These are phyloP conservation scores for Penicillium fimorum DNA, from an alignment of 495 filamentous ascomycete species.

Conservation along the genomic window DNA sequence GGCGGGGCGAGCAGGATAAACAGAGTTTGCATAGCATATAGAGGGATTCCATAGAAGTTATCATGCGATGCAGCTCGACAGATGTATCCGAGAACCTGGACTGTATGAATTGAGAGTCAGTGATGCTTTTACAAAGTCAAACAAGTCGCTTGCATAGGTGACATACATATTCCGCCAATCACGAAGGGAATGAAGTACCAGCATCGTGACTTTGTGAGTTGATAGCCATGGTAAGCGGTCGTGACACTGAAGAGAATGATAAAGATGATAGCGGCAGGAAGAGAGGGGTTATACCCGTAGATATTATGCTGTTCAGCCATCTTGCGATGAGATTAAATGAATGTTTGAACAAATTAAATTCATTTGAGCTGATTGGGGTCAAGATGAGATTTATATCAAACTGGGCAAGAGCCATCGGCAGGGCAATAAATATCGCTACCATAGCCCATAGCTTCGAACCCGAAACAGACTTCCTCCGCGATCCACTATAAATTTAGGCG, in stretches of 20 bases:
- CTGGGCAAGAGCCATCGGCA: not conserved
- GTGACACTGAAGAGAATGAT: constrained; percentile 21
- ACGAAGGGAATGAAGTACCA: constrained; percentile 34
- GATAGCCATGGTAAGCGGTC: constrained; percentile 18
- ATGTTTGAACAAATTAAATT: not conserved
- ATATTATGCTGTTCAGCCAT: constrained; percentile 22
- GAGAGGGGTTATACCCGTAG: constrained; percentile 28
- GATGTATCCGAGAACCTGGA: constrained; percentile 60
- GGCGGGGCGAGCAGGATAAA: constrained; percentile 49
- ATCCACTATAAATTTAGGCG: constrained; percentile 10
- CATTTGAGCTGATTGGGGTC: not conserved
- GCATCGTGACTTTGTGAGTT: constrained; percentile 24
- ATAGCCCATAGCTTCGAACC: not conserved
- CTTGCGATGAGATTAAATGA: not conserved
- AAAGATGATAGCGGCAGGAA: constrained; percentile 25
- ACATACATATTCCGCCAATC: constrained; percentile 29
- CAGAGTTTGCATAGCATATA: constrained; percentile 40
- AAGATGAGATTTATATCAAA: constrained; percentile 1
- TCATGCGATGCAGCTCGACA: constrained; percentile 45
- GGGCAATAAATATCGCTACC: not conserved
- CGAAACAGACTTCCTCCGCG: not conserved
- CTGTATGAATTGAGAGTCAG: constrained; percentile 25
- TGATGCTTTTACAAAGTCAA: too few species aligned
- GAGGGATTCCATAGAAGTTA: constrained; percentile 24
- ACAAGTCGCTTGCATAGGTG: not conserved